Conservation (phyloP, 2,329 filamentous ascomycete species). For the Dissoconium aciculare region DNA sequence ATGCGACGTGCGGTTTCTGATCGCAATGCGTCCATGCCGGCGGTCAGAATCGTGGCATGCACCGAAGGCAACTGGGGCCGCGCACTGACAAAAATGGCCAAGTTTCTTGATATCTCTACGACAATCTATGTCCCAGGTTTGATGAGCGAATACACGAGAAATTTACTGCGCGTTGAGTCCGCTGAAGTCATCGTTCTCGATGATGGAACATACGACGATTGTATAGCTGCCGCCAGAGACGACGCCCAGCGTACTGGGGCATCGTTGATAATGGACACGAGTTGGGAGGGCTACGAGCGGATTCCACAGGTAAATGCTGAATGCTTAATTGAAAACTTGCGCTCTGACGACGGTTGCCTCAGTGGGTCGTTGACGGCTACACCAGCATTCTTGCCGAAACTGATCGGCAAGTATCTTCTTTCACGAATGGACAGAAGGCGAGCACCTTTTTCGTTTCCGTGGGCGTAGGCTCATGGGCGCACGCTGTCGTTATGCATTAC, state of each 20-base stretch:
- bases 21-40: constrained; percentile 15
- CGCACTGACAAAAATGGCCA: constrained; percentile 55
- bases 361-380: constrained; percentile 69
- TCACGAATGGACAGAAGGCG: constrained; percentile 20
- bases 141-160: constrained; percentile 40
- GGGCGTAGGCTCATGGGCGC: constrained; percentile 58
- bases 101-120: constrained; percentile 39
- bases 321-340: background rate
- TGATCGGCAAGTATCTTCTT: constrained; percentile 42
- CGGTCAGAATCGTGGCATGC: constrained; percentile 42
- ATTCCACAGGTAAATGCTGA: constrained; percentile 39
- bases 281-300: constrained; percentile 50
- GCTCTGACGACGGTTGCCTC: background rate
- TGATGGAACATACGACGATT: constrained; percentile 48
- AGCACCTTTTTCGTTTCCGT: constrained; percentile 48
- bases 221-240: constrained; percentile 38
- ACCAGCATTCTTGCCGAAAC: constrained; percentile 55
- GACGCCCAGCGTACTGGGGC: constrained; percentile 28
- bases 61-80: constrained; percentile 68
- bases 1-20: constrained; percentile 11
- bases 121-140: constrained; percentile 48
- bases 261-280: constrained; percentile 53
- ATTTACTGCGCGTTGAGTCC: constrained; percentile 46
- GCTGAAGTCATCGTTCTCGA: constrained; percentile 35
- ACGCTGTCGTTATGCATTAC: constrained; percentile 52